These are phyloP conservation scores for Solanum dulcamara DNA, from an alignment of 257 asterid species.

Conservation along the genomic window DNA sequence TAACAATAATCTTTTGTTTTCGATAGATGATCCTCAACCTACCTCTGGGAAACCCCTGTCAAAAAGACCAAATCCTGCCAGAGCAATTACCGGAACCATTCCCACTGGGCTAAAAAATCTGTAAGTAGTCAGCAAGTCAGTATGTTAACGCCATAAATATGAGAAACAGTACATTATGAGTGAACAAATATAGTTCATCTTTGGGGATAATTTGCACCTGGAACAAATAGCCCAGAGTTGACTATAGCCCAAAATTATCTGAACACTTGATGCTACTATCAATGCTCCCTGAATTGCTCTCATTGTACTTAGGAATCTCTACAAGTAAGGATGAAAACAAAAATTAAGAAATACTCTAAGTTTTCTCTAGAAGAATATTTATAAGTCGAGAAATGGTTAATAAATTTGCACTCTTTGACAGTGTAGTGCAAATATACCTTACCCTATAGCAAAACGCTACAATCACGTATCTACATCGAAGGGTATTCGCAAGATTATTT, in stretches of 20 bases:
- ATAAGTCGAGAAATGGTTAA: neutral
- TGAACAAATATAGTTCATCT: neutral
- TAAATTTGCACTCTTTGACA: neutral
- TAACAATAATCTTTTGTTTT: neutral
- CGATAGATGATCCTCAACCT: neutral
- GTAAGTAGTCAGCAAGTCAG: slow-evolving; percentile 4
- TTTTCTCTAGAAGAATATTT: neutral
- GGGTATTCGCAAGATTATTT: neutral
- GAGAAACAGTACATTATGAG: neutral
- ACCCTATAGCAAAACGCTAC: neutral
- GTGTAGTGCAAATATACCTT: neutral
- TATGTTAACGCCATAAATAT: neutral
- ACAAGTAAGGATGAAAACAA: neutral
- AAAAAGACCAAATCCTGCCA: slow-evolving; percentile 85
- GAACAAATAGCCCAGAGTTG: slow-evolving; percentile 99
- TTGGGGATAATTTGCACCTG: slow-evolving; percentile 30
- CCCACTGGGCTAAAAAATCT: slow-evolving; percentile 99
- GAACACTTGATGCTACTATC: slow-evolving; percentile 92
- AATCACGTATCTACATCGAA: neutral
- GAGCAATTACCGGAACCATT: slow-evolving; percentile 85
- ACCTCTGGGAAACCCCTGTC: slow-evolving; percentile 96
- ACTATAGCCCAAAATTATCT: slow-evolving; percentile 87
- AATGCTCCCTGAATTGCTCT: slow-evolving; percentile 90
- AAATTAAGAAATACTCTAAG: neutral
- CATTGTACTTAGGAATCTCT: slow-evolving; percentile 83